phyloP scores from a whole-genome alignment of 2,329 filamentous ascomycete species.

The Ilyonectria mors-panacis region DNA sequence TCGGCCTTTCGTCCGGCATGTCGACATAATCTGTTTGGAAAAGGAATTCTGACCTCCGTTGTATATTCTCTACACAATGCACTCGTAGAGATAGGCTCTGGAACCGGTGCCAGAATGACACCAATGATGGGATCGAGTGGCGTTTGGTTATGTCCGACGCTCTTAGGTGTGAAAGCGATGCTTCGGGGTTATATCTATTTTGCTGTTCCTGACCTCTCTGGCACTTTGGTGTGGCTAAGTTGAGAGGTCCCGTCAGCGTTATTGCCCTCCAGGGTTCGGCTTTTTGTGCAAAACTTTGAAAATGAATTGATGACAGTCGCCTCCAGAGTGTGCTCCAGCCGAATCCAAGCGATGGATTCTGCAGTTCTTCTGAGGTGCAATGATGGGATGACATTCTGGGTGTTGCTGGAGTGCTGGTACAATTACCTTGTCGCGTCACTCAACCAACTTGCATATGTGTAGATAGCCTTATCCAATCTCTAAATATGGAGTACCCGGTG shows the following conservation, averaged over 20 bases:
- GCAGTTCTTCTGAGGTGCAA: not conserved
- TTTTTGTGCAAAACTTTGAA: not conserved
- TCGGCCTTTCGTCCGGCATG: not conserved
- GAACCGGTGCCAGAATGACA: not conserved
- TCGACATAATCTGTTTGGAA: conserved; percentile 11
- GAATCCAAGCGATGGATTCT: not conserved
- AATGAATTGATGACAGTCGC: not conserved
- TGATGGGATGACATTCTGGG: conserved; percentile 2
- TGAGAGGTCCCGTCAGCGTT: not conserved
- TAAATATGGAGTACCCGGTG: too few species aligned
- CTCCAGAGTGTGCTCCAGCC: not conserved
- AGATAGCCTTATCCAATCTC: not conserved
- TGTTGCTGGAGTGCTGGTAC: not conserved
- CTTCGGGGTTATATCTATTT: not conserved
- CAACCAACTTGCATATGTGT: not conserved
- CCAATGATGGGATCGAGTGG: not conserved
- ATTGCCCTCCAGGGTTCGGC: not conserved
- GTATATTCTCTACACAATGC: conserved; percentile 1
- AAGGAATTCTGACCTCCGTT: not conserved
- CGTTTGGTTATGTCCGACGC: not conserved
- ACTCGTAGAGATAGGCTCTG: not conserved
- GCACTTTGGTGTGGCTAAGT: not conserved
- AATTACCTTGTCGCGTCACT: not conserved
- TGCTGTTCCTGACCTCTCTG: not conserved
- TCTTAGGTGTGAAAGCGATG: conserved; percentile 3